These are phyloP conservation scores for Rhododendron williamsianum DNA, from an alignment of 148 eudicot species.

Conservation along the genomic window DNA sequence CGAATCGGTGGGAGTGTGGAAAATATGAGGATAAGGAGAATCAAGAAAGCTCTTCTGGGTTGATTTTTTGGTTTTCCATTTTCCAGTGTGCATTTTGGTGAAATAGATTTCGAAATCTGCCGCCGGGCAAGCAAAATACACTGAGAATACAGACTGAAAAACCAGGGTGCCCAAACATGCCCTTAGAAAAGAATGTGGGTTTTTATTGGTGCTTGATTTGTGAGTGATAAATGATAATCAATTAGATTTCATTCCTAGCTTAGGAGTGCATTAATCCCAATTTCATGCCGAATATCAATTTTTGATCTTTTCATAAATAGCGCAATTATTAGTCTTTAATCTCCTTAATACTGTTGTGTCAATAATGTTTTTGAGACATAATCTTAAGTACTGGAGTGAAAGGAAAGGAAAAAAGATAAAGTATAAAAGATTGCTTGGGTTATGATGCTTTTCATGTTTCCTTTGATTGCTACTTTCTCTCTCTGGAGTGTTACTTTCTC, in stretches of 20 bases:
- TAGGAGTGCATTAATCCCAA: background rate
- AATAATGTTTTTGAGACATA: background rate
- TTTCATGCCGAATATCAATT: background rate
- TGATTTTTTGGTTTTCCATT: background rate
- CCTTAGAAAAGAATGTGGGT: background rate
- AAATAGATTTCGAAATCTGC: background rate
- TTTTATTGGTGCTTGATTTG: background rate
- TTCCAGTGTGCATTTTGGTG: background rate
- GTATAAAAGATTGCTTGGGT: conserved; percentile 24
- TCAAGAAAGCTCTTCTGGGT: background rate
- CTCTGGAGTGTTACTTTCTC: conserved; percentile 18
- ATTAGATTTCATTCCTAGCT: background rate
- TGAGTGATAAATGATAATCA: background rate
- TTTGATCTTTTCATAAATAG: background rate
- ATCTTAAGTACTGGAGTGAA: conserved; percentile 25
- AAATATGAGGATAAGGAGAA: background rate
- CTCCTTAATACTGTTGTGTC: background rate
- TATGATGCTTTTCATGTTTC: conserved; percentile 17
- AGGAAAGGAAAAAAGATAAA: conserved; percentile 30
- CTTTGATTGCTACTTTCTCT: conserved; percentile 25
- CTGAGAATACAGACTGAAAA: background rate
- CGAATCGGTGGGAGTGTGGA: too few species aligned
- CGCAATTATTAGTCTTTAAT: background rate
- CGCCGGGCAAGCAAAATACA: background rate
- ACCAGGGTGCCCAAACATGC: background rate